Percentiles rank a stretch among this genome's conserved stretches.
Conservation (phyloP, 2,329 filamentous ascomycete species). For the Talaromyces sp. region DNA sequence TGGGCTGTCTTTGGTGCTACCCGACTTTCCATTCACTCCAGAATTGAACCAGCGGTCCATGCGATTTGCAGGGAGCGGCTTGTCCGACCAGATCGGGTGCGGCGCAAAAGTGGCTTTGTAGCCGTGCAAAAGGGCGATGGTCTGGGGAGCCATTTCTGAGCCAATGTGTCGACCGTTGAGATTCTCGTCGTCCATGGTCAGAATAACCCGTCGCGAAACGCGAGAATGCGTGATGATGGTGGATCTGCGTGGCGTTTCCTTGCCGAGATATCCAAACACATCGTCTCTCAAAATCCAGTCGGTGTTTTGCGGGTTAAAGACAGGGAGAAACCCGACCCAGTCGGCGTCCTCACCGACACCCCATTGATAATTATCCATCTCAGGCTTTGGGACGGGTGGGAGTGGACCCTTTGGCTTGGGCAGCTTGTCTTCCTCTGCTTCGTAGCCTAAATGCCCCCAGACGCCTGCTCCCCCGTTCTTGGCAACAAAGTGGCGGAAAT, state of each 20-base stretch:
- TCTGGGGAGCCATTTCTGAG: conserved; percentile 74
- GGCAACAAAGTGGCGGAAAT: conserved; percentile 6
- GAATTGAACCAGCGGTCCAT: conserved; percentile 27
- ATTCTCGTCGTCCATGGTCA: conserved; percentile 71
- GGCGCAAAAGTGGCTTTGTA: conserved; percentile 73
- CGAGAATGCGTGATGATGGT: conserved; percentile 69
- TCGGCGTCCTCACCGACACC: conserved; percentile 84
- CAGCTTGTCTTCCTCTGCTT: conserved; percentile 35
- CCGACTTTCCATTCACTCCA: conserved; percentile 24
- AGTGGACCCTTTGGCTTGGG: conserved; percentile 55
- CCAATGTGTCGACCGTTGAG: conserved; percentile 68
- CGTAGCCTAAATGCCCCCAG: conserved; percentile 61
- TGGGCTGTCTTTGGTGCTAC: conserved; percentile 26
- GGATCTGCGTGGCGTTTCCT: conserved; percentile 62
- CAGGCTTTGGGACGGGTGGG: conserved; percentile 54
- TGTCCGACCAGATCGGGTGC: conserved; percentile 74
- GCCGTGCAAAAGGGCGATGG: conserved; percentile 68
- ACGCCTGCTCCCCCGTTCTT: conserved; percentile 47
- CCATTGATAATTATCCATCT: conserved; percentile 67
- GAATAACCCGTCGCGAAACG: conserved; percentile 60
- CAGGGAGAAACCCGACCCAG: conserved; percentile 81
- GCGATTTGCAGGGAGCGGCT: conserved; percentile 32
- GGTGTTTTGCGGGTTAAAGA: conserved; percentile 84
- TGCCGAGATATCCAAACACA: conserved; percentile 24
- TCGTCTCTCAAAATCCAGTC: conserved; percentile 68